Percentiles rank a stretch among this genome's conserved stretches.
Conservation (phyloP, 2,329 filamentous ascomycete species). For the Penicillium sp. region DNA sequence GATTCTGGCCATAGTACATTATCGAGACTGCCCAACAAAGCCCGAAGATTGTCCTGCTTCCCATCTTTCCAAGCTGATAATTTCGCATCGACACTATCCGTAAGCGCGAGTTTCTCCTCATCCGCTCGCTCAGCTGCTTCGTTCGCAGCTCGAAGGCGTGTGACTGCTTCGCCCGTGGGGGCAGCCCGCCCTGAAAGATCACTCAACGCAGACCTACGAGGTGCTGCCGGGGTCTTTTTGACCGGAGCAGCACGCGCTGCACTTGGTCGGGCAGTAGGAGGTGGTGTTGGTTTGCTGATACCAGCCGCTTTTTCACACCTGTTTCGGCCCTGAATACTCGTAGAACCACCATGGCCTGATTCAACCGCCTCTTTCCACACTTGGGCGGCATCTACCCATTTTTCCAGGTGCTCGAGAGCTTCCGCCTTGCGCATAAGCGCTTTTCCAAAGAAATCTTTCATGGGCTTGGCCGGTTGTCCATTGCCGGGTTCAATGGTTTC, state of each 20-base stretch:
- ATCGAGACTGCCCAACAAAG: conserved; percentile 81
- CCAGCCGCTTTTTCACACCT: conserved; percentile 85
- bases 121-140: conserved; percentile 79
- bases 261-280: conserved; percentile 45
- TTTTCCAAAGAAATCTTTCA: conserved; percentile 92
- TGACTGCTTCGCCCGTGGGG: conserved; percentile 69
- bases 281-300: conserved; percentile 52
- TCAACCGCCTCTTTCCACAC: conserved; percentile 83
- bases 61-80: conserved; percentile 81
- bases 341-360: conserved; percentile 76
- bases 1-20: conserved; percentile 85
- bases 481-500: conserved; percentile 70
- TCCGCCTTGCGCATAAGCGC: conserved; percentile 92
- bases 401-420: conserved; percentile 91
- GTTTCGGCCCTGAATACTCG: conserved; percentile 78
- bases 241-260: conserved; percentile 41
- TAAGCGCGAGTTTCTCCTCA: conserved; percentile 85
- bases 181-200: conserved; percentile 36
- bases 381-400: conserved; percentile 76
- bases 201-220: conserved; percentile 24
- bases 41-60: conserved; percentile 87
- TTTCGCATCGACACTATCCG: conserved; percentile 77
- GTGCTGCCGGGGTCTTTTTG: conserved; percentile 16
- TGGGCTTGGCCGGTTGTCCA: conserved; percentile 68
- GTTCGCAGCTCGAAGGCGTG: conserved; percentile 76